phyloP scores from a whole-genome alignment of 306 rosid genomes.

The Prosopis cineraria region DNA sequence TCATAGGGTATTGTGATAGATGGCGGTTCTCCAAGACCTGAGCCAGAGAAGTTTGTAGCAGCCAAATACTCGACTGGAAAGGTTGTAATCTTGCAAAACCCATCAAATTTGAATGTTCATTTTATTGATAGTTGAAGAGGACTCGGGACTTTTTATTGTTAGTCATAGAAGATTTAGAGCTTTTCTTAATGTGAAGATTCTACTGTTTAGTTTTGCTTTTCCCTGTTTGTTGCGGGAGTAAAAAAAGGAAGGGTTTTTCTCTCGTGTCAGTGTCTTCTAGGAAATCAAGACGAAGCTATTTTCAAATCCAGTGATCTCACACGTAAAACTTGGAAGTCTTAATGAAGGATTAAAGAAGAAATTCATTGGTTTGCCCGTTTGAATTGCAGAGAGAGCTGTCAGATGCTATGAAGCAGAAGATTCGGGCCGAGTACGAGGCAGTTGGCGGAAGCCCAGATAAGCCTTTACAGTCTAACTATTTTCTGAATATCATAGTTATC shows the following conservation, averaged over 20 bases:
- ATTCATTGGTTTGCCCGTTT: constrained; percentile 78
- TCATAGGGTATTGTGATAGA: constrained; percentile 73
- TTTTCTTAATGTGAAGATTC: constrained; percentile 16
- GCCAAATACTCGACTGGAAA: constrained; percentile 87
- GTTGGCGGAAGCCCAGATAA: constrained; percentile 96
- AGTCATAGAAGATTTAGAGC: constrained; percentile 6
- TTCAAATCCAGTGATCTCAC: constrained; percentile 71
- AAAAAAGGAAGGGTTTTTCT: constrained; percentile 68
- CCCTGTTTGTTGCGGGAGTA: constrained; percentile 84
- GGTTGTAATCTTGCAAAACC: constrained; percentile 51
- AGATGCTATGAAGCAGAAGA: constrained; percentile 88
- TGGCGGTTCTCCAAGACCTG: constrained; percentile 54
- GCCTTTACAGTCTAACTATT: constrained; percentile 84
- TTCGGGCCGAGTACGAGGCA: constrained; percentile 85
- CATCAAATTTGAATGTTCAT: constrained; percentile 31
- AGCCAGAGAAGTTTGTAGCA: constrained; percentile 82
- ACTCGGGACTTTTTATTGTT: constrained; percentile 19
- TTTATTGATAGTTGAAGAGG: constrained; percentile 22
- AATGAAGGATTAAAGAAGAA: constrained; percentile 78
- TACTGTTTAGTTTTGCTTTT: constrained; percentile 51
- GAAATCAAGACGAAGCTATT: constrained; percentile 79
- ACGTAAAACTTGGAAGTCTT: constrained; percentile 64
- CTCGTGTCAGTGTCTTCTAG: constrained; percentile 64
- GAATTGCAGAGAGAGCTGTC: constrained; percentile 97
- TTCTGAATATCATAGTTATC: constrained; percentile 79